phyloP scores from a whole-genome alignment of 805 yeast species.

The Spathaspora arborariae region DNA sequence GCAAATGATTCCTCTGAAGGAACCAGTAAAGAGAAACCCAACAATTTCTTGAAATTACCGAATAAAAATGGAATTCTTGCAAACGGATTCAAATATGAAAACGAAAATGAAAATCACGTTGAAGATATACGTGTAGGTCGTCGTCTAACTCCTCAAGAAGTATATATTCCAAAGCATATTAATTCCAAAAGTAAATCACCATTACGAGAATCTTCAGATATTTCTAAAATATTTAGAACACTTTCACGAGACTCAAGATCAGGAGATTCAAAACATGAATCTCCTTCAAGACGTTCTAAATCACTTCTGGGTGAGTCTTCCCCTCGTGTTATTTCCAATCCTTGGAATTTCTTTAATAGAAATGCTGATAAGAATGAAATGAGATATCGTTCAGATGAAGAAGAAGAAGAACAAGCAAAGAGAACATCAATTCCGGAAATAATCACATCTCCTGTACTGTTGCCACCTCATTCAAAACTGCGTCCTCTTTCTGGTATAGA shows the following conservation, averaged over 20 bases:
- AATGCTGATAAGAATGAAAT: slow-evolving; percentile 27
- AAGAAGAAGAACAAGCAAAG: slow-evolving; percentile 17
- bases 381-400: slow-evolving; percentile 29
- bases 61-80: too few species aligned
- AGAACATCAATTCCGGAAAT: slow-evolving; percentile 1
- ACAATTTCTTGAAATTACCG: background rate
- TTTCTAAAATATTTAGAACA: slow-evolving; percentile 13
- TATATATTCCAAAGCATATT: background rate
- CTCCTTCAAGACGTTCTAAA: background rate
- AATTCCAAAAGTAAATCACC: slow-evolving; percentile 1
- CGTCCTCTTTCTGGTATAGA: too few species aligned
- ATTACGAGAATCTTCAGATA: slow-evolving; percentile 12
- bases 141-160: background rate
- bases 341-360: slow-evolving; percentile 28
- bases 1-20: too few species aligned
- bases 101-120: background rate
- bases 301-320: slow-evolving; percentile 12
- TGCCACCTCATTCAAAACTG: too few species aligned
- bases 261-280: background rate
- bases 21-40: background rate
- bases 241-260: background rate
- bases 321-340: slow-evolving; percentile 26
- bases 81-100: background rate
- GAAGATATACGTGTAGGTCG: background rate
- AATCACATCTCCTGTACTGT: background rate